Conservation (phyloP, 2,329 filamentous ascomycete species). For the Xylariaceae sp. region DNA sequence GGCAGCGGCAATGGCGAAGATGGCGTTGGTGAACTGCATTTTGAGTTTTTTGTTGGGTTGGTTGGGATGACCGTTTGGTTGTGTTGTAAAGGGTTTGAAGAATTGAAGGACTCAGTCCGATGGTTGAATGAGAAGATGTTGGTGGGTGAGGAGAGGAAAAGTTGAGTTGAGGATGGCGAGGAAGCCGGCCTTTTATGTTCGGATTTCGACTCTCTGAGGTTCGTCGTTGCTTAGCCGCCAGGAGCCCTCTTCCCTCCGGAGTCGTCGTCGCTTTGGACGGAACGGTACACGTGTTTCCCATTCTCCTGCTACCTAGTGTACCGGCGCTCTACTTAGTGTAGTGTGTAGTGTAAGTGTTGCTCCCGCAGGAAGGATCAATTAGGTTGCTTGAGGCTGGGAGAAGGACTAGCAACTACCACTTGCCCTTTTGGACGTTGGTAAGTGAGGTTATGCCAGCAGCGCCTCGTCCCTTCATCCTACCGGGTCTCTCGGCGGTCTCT, state of each 20-base stretch:
- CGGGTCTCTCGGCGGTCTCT: not conserved
- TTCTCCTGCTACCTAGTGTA: not conserved
- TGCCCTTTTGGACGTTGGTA: not conserved
- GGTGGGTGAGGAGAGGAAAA: not conserved
- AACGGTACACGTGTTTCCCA: not conserved
- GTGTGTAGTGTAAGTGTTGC: too few relatives aligned
- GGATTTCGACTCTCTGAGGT: not conserved
- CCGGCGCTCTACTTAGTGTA: not conserved
- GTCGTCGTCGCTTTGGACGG: not conserved
- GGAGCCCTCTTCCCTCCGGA: not conserved
- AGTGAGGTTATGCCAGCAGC: not conserved
- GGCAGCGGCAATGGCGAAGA: constrained; percentile 21
- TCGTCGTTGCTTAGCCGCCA: not conserved
- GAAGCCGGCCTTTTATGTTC: not conserved
- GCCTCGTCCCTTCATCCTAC: not conserved
- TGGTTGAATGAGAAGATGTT: not conserved
- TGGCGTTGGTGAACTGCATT: constrained; percentile 17
- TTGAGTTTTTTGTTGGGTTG: not conserved
- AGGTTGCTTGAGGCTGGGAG: not conserved
- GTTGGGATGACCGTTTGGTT: not conserved
- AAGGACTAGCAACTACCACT: not conserved
- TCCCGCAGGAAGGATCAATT: not conserved
- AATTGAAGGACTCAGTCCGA: constrained; percentile 7
- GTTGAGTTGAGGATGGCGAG: not conserved
- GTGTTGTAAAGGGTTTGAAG: not conserved